Evolutionary conservation across 129 eudicot species (phyloP), one percentile per base, ranked within the genome.

Genomic region (Ambrosia artemisiifolia): DNA sequence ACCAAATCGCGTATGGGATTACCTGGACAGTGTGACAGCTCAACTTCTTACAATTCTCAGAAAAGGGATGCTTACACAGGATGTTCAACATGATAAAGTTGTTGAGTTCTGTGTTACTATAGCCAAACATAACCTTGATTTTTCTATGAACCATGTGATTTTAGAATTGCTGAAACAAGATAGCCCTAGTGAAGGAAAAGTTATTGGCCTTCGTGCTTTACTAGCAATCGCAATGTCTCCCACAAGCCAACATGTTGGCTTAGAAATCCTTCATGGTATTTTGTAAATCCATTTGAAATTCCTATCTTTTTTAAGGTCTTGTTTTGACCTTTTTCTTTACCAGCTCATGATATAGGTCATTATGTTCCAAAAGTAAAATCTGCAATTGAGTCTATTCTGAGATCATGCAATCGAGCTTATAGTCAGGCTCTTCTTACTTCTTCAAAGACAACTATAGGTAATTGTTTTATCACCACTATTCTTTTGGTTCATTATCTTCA

Each of bases 41-140:
- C 98, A 94, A 70, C 95, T 94, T 67, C 76, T 94, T 40, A 80
- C 86, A 5, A 88, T 88, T 74, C 75, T 94, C 17, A 90, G 89
- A 78, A 94, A 90, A 82, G 97, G 98, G 49, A 87, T 94, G 95
- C 96, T 94, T 65, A 94, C 98, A 54, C 98, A 94, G 74, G 98
- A 94, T 79, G 97, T 88, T 59, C 98, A 94, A 70, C 97, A 94
- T 75, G 98, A 94, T 83, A 94, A 94, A 81, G 88, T 94, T 57
- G 98, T 94, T 6, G 97, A 94, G 63, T 94, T 94, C 74, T 94
- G 98, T 86, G 98, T 94, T 77, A 94, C 97, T 3, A 88, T 94
- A 60, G 97, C 98, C 7, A 96, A 94, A 65, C 95, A 91, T 84
- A 94, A 94, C 72, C 95, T 94, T 74, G 96, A 94, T 79, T 94